Evolutionary conservation across 257 asterid genomes (phyloP), one percentile per base, ranked within the genome.

Genomic region (Buddleja alternifolia): DNA sequence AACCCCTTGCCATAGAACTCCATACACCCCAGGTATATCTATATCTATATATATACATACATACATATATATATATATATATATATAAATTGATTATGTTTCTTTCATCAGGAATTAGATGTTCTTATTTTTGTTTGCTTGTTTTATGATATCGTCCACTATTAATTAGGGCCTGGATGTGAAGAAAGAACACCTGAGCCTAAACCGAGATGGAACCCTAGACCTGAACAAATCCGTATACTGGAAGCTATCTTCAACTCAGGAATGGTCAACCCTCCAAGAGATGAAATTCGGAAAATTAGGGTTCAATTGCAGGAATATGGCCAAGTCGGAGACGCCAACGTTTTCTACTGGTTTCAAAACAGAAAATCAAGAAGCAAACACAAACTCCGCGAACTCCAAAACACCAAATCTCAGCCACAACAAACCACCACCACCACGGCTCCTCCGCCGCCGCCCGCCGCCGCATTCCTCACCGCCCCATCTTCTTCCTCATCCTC

Each of bases 281-380:
- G 99, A 34, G 99, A 94, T 6, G 99, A 94, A 73, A 94, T 94
- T 4, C 57, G 97, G 7, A 88, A 80, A 8, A 94, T 94, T 80
- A 85, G 99, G 82, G 93, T 80, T 8, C 96, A 89, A 39, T 56
- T 94, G 24, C 96, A 87, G 72, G 96, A 94, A 63, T 91, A 77
- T 71, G 99, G 99, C 0, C 97, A 89, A 42, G 97, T 94, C 0
- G 99, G 97, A 8, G 99, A 94, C 55, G 97, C 99, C 24, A 94
- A 94, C 25, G 98, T 94, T 21, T 94, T 94, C 76, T 94, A 94
- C 69, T 94, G 99, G 99, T 94, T 94, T 69, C 99, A 94, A 54
- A 94, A 94, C 81, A 71, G 99, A 17, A 94, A 94, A 77, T 94
- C 99, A 3, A 77, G 99, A 60, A 89, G 89, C 89, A 94, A 94